Conservation (phyloP, 306 rosid genomes). For the Begonia masoniana region DNA sequence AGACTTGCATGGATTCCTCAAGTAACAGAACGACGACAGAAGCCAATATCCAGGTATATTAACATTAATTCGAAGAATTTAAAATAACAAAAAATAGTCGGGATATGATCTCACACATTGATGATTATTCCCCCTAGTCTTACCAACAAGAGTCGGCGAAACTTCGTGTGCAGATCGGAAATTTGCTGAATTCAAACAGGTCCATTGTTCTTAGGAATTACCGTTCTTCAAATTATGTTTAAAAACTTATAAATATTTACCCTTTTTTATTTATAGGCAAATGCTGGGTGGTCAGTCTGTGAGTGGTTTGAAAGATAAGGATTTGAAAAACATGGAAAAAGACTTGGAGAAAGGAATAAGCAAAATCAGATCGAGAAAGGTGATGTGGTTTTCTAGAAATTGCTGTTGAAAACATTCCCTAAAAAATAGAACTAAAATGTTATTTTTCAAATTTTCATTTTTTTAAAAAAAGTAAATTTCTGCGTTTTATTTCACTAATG, state of each 20-base stretch:
- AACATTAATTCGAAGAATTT: no score
- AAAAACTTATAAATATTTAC: no score
- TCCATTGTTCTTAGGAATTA: not conserved
- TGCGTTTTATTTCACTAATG: not conserved
- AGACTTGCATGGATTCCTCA: slow-evolving; percentile 65
- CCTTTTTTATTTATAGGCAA: slow-evolving; percentile 27
- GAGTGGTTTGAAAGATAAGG: slow-evolving; percentile 36
- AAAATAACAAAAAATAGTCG: no score
- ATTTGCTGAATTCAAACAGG: slow-evolving; percentile 71
- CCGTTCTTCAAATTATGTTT: no score
- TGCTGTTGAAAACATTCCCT: no score
- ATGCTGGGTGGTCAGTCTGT: slow-evolving; percentile 54
- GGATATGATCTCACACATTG: no score
- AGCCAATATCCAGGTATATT: slow-evolving; percentile 72
- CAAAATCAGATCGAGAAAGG: slow-evolving; percentile 87
- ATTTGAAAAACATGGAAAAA: slow-evolving; percentile 46
- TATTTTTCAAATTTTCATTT: no score
- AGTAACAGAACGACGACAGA: slow-evolving; percentile 72
- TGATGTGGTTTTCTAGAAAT: not conserved
- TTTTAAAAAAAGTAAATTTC: no score
- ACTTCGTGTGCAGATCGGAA: slow-evolving; percentile 54
- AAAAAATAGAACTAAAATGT: no score
- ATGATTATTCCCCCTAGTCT: slow-evolving; percentile 23
- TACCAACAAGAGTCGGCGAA: slow-evolving; percentile 86
- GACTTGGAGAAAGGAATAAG: slow-evolving; percentile 75